Evolutionary conservation across 2,329 filamentous ascomycete species (phyloP).

Genomic region (Colletotrichum eremochloae): DNA sequence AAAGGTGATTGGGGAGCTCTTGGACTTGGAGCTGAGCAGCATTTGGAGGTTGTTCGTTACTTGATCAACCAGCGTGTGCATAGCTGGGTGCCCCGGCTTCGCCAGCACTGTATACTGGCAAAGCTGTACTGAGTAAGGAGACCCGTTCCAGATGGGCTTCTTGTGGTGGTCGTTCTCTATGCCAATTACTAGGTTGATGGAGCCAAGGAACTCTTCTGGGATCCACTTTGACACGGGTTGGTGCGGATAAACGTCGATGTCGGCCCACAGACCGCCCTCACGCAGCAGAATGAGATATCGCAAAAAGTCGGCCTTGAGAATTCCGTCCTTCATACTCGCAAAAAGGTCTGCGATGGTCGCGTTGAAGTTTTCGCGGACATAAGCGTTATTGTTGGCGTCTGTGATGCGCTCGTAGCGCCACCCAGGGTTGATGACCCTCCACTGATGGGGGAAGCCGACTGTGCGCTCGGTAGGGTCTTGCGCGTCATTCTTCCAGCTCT

Average conservation of each 20-base stretch:
- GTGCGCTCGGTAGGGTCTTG: slow-evolving; percentile 48
- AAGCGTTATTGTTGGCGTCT: slow-evolving; percentile 47
- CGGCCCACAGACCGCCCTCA: slow-evolving; percentile 77
- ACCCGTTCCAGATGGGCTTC: slow-evolving; percentile 63
- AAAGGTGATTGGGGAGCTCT: slow-evolving; percentile 43
- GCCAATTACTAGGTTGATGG: slow-evolving; percentile 75
- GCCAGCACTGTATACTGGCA: slow-evolving; percentile 82
- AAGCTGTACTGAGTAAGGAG: slow-evolving; percentile 78
- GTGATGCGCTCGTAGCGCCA: slow-evolving; percentile 50
- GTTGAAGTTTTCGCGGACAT: slow-evolving; percentile 75
- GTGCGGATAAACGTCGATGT: slow-evolving; percentile 76
- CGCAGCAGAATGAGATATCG: slow-evolving; percentile 73
- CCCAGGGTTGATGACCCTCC: slow-evolving; percentile 45
- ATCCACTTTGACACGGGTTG: slow-evolving; percentile 77
- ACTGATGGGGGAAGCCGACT: slow-evolving; percentile 43
- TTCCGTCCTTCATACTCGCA: slow-evolving; percentile 60
- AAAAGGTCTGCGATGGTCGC: slow-evolving; percentile 66
- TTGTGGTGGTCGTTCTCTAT: slow-evolving; percentile 74
- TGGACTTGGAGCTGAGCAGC: slow-evolving; percentile 43
- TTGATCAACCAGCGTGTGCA: slow-evolving; percentile 74
- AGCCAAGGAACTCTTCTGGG: slow-evolving; percentile 69
- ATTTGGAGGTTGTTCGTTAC: slow-evolving; percentile 61
- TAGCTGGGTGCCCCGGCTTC: slow-evolving; percentile 78
- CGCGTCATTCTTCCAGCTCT: slow-evolving; percentile 50
- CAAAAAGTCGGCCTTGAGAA: slow-evolving; percentile 72